phyloP scores from a whole-genome alignment of 495 filamentous ascomycete species.

The Penicillium verhagenii region DNA sequence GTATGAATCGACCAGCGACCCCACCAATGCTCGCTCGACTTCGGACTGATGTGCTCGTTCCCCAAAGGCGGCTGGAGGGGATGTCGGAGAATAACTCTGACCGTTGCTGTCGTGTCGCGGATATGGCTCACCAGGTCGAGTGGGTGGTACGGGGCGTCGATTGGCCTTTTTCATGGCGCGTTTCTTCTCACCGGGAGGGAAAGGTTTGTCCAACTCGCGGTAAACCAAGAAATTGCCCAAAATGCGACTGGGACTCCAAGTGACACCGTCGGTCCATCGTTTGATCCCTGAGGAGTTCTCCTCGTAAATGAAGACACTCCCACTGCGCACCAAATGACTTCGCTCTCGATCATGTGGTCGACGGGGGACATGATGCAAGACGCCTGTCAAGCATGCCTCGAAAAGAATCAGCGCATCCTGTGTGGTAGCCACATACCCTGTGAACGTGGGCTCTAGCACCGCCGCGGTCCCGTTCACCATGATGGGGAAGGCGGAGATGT shows the following conservation, averaged over 20 bases:
- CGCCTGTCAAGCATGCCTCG: conserved; percentile 68
- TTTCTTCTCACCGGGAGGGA: conserved; percentile 87
- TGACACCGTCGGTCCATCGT: conserved; percentile 87
- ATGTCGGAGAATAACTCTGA: conserved; percentile 43
- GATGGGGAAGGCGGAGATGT: conserved; percentile 19
- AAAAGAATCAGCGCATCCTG: conserved; percentile 75
- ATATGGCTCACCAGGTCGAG: conserved; percentile 52
- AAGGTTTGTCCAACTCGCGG: conserved; percentile 77
- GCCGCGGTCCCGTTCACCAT: conserved; percentile 49
- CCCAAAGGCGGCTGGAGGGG: conserved; percentile 35
- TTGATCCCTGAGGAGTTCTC: conserved; percentile 87
- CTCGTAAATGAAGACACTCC: conserved; percentile 86
- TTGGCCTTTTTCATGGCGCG: conserved; percentile 72
- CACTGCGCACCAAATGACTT: conserved; percentile 69
- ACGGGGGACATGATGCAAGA: conserved; percentile 69
- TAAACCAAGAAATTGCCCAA: conserved; percentile 88
- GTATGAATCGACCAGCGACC: conserved; percentile 83
- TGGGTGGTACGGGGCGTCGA: conserved; percentile 37
- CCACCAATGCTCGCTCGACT: conserved; percentile 67
- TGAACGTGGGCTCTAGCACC: conserved; percentile 57
- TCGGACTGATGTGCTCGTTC: conserved; percentile 48
- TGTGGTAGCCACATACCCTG: conserved; percentile 67
- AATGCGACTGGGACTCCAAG: conserved; percentile 89
- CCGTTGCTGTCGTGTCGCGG: conserved; percentile 48
- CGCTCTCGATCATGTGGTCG: conserved; percentile 86